Evolutionary conservation across 352 stramenopile genomes (phyloP), one percentile per base, ranked within the genome.

Genomic region (Peronosclerospora sorghi): DNA sequence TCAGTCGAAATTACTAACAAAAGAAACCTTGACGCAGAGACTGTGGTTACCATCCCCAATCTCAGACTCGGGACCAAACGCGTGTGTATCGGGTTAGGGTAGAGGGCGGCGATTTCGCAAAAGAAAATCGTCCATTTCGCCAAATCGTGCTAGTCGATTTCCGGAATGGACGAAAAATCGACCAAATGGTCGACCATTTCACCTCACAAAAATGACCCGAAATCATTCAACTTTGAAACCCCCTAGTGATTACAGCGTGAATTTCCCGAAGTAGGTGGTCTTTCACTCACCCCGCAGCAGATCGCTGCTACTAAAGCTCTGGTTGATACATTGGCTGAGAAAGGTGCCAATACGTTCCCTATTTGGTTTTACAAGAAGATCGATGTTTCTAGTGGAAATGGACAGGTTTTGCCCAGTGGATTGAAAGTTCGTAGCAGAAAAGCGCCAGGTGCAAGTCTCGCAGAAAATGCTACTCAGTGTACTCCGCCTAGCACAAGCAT

Each of bases 201-300:
- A n/a, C n/a, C n/a, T n/a, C n/a, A n/a, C n/a, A n/a, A n/a, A n/a
- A n/a, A n/a, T n/a, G n/a, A n/a, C n/a, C n/a, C n/a, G n/a, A n/a
- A n/a, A n/a, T n/a, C n/a, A n/a, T n/a, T n/a, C 88, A 51, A 90
- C 86, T 37, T 75, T 86, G 53, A 85, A 84, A 70, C 59, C 88
- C n/a, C 88, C 84, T 35, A 38, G 32, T 0, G 78, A 90, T 29
- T 90, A 19, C 62, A 83, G 28, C 60, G 56, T 8, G 63, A 65
- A 27, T 84, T 73, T 29, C 74, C 74, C 0, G 48, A 65, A 20
- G 67, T 56, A 8, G 59, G 48, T 8, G 77, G 77, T 27, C 51
- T 80, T 1, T 71, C 73, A 4, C 41, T 90, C 4, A 60, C 53
- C 0, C 19, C 48, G 1, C 34, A 71, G 4, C 54, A 83, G 35